These are phyloP conservation scores for Mucor plumbeus DNA, from an alignment of 371 early-diverging fungal genomes.

Conservation along the genomic window DNA sequence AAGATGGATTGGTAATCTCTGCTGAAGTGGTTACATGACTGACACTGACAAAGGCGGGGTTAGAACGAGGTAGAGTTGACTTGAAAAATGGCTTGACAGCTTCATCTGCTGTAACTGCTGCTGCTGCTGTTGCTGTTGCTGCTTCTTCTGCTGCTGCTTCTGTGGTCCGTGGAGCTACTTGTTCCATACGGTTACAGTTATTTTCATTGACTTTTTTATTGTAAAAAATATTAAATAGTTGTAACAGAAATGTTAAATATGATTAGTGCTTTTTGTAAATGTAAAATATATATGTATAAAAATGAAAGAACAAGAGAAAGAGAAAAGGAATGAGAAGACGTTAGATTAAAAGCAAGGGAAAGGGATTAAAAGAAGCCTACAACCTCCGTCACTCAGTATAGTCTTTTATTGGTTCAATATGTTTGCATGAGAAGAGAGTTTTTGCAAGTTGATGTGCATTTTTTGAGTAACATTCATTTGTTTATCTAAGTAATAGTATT, in stretches of 20 bases:
- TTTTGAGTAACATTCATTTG: slow-evolving; percentile 5
- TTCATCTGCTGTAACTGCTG: slow-evolving; percentile 1
- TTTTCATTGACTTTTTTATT: slow-evolving; percentile 5
- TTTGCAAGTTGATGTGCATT: slow-evolving; percentile 14
- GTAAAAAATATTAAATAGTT: neutral
- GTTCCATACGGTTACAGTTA: slow-evolving; percentile 13
- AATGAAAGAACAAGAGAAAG: slow-evolving; percentile 1
- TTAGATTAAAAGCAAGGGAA: neutral
- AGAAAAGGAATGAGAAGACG: neutral
- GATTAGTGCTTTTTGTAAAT: neutral
- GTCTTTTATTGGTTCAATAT: slow-evolving; percentile 22
- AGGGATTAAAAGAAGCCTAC: neutral
- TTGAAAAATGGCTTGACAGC: slow-evolving; percentile 16
- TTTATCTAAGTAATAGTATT: neutral
- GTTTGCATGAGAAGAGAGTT: slow-evolving; percentile 25
- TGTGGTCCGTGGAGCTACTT: slow-evolving; percentile 13
- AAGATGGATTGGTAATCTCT: slow-evolving; percentile 24
- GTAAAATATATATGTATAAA: slow-evolving; percentile 4
- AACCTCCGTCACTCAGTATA: slow-evolving; percentile 15
- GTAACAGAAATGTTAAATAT: neutral
- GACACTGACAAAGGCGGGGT: slow-evolving; percentile 24
- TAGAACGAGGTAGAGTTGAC: slow-evolving; percentile 12
- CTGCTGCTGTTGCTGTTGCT: neutral
- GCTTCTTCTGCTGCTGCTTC: neutral
- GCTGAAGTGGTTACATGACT: slow-evolving; percentile 28